phyloP scores from a whole-genome alignment of 2,329 filamentous ascomycete species.

The Tympanopsis confertula region DNA sequence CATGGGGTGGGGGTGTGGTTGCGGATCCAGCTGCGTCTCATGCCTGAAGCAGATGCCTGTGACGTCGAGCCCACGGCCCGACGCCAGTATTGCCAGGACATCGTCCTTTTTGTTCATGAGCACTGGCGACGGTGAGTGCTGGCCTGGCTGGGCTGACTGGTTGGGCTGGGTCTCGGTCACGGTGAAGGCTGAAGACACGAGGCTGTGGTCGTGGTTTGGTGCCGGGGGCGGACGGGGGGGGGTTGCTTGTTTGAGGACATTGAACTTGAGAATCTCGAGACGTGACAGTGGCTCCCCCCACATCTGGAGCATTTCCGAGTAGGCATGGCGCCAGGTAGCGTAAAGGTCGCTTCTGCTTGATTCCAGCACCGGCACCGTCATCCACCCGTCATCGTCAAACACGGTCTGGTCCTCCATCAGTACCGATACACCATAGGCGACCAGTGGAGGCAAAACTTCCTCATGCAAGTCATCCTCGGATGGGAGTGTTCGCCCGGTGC shows the following conservation, averaged over 20 bases:
- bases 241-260: conserved; percentile 39
- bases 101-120: conserved; percentile 44
- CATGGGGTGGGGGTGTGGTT: conserved; percentile 28
- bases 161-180: conserved; percentile 21
- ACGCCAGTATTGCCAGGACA: conserved; percentile 34
- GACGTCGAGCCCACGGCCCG: conserved; percentile 47
- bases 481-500: conserved; percentile 33
- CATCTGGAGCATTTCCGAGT: conserved; percentile 58
- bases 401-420: conserved; percentile 48
- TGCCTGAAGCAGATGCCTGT: conserved; percentile 52
- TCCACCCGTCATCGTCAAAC: conserved; percentile 59
- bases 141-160: conserved; percentile 20
- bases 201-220: conserved; percentile 12
- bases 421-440: conserved; percentile 39
- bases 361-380: conserved; percentile 45
- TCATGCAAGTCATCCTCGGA: conserved; percentile 39
- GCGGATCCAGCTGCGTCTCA: conserved; percentile 48
- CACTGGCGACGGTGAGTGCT: conserved; percentile 31
- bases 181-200: conserved; percentile 22
- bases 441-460: conserved; percentile 31
- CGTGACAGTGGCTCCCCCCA: conserved; percentile 52
- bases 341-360: conserved; percentile 34
- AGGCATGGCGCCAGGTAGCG: conserved; percentile 50
- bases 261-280: conserved; percentile 60
- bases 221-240: conserved; percentile 15